These are phyloP conservation scores for Vitis hybrid DNA, from an alignment of 177 flowering plant genomes.

Conservation along the genomic window DNA sequence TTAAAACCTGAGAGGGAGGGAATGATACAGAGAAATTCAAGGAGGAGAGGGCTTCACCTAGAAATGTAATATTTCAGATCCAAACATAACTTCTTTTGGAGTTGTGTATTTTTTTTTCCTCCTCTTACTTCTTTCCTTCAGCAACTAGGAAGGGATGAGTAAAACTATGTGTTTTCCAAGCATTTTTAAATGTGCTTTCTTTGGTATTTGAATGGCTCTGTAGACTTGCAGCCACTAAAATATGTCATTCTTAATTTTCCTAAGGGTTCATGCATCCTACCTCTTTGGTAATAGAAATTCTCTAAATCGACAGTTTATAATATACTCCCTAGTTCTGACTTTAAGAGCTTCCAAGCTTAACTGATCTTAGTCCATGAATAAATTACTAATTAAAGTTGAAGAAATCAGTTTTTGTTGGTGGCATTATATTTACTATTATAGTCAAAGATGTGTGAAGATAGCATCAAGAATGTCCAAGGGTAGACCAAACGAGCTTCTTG, in stretches of 20 bases:
- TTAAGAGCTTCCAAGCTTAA: neutral
- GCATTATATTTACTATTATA: no score
- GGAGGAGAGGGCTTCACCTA: constrained; percentile 9
- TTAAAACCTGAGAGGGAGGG: neutral
- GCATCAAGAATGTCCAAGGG: no score
- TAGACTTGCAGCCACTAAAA: constrained; percentile 23
- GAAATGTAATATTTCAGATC: constrained; percentile 26
- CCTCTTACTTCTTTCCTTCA: constrained; percentile 10
- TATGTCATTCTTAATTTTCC: neutral
- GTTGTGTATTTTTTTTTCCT: neutral
- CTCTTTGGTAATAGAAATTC: neutral
- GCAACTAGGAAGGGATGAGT: constrained; percentile 26
- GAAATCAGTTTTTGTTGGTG: neutral
- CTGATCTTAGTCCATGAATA: neutral
- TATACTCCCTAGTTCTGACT: neutral
- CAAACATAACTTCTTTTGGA: constrained; percentile 9
- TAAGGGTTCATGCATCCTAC: neutral
- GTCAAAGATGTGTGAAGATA: no score
- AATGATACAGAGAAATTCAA: neutral
- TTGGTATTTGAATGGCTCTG: constrained; percentile 10
- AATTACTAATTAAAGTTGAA: neutral
- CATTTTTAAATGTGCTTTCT: constrained; percentile 18
- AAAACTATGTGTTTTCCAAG: constrained; percentile 16
- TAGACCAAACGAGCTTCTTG: no score
- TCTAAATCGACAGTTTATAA: neutral